These are phyloP conservation scores for Aleurites moluccanus DNA, from an alignment of 441 rosid genomes.

Conservation along the genomic window DNA sequence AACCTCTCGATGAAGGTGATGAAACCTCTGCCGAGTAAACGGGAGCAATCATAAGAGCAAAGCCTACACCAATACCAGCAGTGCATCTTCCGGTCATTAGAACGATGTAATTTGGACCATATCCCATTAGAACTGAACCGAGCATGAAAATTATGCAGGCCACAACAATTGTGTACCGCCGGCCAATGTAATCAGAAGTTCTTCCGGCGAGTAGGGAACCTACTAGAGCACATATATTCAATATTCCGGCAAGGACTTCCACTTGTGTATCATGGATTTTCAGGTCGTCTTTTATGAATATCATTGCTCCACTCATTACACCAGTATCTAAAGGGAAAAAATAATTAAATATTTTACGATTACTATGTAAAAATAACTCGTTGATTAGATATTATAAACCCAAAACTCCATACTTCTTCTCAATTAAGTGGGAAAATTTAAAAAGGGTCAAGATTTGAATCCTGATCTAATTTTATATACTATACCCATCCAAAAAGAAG, in stretches of 20 bases:
- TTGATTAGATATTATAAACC: not conserved
- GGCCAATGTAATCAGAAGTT: slow-evolving; percentile 70
- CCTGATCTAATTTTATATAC: no score
- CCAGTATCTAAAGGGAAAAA: slow-evolving; percentile 57
- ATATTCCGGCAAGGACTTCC: slow-evolving; percentile 74
- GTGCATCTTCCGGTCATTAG: slow-evolving; percentile 64
- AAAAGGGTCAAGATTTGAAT: no score
- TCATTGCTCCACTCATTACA: slow-evolving; percentile 94
- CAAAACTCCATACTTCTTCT: not conserved
- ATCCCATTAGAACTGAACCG: slow-evolving; percentile 80
- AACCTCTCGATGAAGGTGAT: slow-evolving; percentile 59
- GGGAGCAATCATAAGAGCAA: slow-evolving; percentile 86
- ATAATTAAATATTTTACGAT: not conserved
- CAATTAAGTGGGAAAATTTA: no score
- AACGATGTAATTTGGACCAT: slow-evolving; percentile 57
- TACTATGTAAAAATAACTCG: no score
- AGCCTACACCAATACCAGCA: slow-evolving; percentile 81
- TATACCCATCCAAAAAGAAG: no score
- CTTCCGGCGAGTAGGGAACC: slow-evolving; percentile 80
- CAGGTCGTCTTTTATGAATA: slow-evolving; percentile 78
- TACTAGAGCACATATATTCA: slow-evolving; percentile 64
- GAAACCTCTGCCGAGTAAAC: slow-evolving; percentile 82
- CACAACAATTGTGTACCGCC: slow-evolving; percentile 72
- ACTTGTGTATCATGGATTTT: slow-evolving; percentile 58
- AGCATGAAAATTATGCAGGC: slow-evolving; percentile 65